Evolutionary conservation across 2,329 filamentous ascomycete species (phyloP).

Genomic region (Colletotrichum trifolii): DNA sequence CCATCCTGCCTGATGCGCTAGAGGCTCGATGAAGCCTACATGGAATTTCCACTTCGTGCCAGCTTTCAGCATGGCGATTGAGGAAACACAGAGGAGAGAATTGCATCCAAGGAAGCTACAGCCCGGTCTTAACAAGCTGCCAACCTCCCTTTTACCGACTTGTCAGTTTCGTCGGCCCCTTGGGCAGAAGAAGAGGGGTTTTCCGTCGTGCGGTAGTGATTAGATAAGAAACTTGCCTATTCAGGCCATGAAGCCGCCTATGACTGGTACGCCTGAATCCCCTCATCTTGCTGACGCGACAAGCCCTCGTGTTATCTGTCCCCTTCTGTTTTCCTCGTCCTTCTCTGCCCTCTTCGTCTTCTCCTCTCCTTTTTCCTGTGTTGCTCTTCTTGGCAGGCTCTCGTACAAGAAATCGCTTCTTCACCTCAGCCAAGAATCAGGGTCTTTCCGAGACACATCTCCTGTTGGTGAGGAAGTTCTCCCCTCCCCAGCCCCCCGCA

Average conservation of each 20-base stretch:
- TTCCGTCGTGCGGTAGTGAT: conserved; percentile 12
- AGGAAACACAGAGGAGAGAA: background rate
- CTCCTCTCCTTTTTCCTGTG: background rate
- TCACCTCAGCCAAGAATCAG: conserved; percentile 3
- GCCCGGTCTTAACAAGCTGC: no score
- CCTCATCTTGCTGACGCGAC: background rate
- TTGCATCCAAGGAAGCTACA: background rate
- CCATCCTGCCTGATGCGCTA: background rate
- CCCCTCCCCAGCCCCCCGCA: conserved; percentile 24
- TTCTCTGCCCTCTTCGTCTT: background rate
- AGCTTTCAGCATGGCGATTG: background rate
- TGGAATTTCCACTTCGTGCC: background rate
- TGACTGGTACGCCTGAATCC: conserved; percentile 30
- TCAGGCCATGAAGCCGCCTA: conserved; percentile 26
- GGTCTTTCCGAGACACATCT: conserved; percentile 29
- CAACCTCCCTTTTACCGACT: no score
- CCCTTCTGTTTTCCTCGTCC: conserved; percentile 3
- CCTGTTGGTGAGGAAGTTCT: background rate
- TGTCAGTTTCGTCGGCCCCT: background rate
- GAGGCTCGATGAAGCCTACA: background rate
- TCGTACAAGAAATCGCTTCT: background rate
- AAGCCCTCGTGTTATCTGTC: background rate
- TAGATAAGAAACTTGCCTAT: conserved; percentile 36
- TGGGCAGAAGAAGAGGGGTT: background rate
- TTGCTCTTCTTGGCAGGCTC: background rate